phyloP scores from a whole-genome alignment of 257 asterid species.

The Eustoma russellianum region DNA sequence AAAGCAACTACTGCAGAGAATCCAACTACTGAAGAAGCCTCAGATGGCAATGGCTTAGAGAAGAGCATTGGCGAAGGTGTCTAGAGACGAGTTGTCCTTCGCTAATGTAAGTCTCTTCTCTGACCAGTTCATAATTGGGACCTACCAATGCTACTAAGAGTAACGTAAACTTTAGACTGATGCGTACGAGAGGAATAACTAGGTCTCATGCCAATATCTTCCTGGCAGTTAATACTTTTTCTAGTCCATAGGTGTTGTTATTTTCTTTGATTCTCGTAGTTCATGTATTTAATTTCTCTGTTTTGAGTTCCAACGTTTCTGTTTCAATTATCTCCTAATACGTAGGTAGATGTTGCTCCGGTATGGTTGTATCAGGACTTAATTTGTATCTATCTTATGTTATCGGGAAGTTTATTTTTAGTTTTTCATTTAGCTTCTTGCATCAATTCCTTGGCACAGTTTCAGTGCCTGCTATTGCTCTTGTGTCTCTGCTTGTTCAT shows the following conservation, averaged over 20 bases:
- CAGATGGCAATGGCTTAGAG: slow-evolving; percentile 10
- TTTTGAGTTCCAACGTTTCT: no score
- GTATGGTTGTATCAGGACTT: no score
- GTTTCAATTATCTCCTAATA: no score
- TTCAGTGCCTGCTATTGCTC: no score
- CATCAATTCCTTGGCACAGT: no score
- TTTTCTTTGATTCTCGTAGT: background rate
- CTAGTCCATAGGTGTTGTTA: background rate
- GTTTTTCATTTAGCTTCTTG: no score
- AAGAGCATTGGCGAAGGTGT: slow-evolving; percentile 30
- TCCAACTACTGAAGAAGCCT: slow-evolving; percentile 9
- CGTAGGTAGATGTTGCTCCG: no score
- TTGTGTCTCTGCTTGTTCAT: no score
- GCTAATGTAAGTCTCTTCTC: slow-evolving; percentile 20
- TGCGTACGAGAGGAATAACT: slow-evolving; percentile 3
- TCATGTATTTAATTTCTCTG: no score
- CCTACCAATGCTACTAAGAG: background rate
- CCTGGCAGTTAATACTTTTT: background rate
- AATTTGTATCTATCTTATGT: no score
- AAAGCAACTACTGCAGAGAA: slow-evolving; percentile 8
- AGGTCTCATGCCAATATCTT: background rate
- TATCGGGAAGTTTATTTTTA: no score
- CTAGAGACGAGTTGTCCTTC: slow-evolving; percentile 19
- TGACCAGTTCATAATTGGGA: slow-evolving; percentile 4
- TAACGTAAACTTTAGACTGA: slow-evolving; percentile 11